Percentiles rank a stretch among this genome's conserved stretches.
phyloP scores from a whole-genome alignment of 2,329 filamentous ascomycete genomes.

The Fonsecaea monophora region DNA sequence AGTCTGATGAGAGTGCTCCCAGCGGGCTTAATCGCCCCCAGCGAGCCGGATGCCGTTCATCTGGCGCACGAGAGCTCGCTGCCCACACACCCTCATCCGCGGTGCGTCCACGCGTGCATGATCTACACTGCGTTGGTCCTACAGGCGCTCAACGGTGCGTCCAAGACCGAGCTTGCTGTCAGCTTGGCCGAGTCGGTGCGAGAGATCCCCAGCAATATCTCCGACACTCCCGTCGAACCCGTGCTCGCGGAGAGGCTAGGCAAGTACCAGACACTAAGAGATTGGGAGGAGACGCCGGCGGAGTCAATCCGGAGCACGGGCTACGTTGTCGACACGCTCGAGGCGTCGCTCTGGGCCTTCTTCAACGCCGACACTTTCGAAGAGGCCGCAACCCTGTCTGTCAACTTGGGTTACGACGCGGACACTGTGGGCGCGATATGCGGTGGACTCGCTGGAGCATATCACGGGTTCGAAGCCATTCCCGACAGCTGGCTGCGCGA shows the following conservation, averaged over 20 bases:
- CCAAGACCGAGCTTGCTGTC: constrained; percentile 40
- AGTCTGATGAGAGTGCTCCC: constrained; percentile 53
- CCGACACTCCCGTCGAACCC: constrained; percentile 23
- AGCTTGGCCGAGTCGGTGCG: constrained; percentile 39
- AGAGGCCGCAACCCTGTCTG: constrained; percentile 49
- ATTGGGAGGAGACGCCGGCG: constrained; percentile 41
- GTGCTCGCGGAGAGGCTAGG: constrained; percentile 38
- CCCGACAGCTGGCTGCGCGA: constrained; percentile 39
- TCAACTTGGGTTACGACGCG: constrained; percentile 54
- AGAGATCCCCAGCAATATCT: constrained; percentile 20
- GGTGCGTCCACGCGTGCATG: constrained; percentile 51
- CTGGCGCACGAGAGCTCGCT: constrained; percentile 41
- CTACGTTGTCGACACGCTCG: constrained; percentile 52
- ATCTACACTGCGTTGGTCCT: constrained; percentile 47
- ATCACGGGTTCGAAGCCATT: constrained; percentile 48
- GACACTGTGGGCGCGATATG: constrained; percentile 56
- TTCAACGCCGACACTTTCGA: constrained; percentile 49
- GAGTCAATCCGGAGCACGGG: constrained; percentile 47
- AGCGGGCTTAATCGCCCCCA: constrained; percentile 45
- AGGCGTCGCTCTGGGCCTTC: constrained; percentile 53
- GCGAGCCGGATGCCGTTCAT: constrained; percentile 30
- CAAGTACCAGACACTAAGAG: constrained; percentile 34
- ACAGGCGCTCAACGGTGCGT: constrained; percentile 42
- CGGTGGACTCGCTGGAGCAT: constrained; percentile 52
- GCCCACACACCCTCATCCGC: constrained; percentile 49